phyloP scores from a whole-genome alignment of 495 filamentous ascomycete species.

The Penicillium lagena region DNA sequence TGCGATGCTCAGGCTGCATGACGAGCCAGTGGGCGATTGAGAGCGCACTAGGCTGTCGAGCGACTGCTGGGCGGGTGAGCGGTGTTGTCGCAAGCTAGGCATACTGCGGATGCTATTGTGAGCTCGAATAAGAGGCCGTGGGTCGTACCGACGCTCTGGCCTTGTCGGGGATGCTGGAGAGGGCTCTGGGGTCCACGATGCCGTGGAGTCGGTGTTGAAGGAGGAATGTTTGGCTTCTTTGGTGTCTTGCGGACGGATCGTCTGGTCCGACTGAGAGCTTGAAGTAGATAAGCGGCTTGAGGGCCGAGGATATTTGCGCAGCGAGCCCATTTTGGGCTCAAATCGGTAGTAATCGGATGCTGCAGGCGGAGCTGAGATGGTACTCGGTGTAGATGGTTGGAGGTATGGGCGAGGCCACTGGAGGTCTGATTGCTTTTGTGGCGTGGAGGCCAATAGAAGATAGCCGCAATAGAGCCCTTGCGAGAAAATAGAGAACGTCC shows the following conservation, averaged over 20 bases:
- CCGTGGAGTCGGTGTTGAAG: slow-evolving; percentile 17
- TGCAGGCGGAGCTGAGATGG: slow-evolving; percentile 2
- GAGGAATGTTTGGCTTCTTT: slow-evolving; percentile 18
- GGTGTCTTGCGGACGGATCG: slow-evolving; percentile 21
- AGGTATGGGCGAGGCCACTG: slow-evolving; percentile 24
- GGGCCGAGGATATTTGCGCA: slow-evolving; percentile 22
- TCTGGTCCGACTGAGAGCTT: slow-evolving; percentile 1
- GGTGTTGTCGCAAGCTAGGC: slow-evolving; percentile 14
- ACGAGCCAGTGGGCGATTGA: slow-evolving; percentile 13
- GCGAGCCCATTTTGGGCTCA: slow-evolving; percentile 11
- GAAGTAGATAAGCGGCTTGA: slow-evolving; percentile 31
- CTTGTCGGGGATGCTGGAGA: slow-evolving; percentile 5
- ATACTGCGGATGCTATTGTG: slow-evolving; percentile 15
- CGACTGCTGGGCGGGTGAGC: slow-evolving; percentile 16
- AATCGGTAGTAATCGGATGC: slow-evolving; percentile 5
- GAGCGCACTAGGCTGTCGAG: slow-evolving; percentile 20
- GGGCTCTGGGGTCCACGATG: slow-evolving; percentile 5
- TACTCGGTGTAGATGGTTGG: slow-evolving; percentile 11
- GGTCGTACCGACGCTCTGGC: slow-evolving; percentile 3
- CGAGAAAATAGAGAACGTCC: slow-evolving; percentile 26
- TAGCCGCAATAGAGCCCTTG: slow-evolving; percentile 29
- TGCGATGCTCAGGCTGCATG: slow-evolving; percentile 5
- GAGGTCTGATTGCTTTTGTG: slow-evolving; percentile 2
- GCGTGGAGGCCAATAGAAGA: slow-evolving; percentile 15
- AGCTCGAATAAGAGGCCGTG: slow-evolving; percentile 7